These are phyloP conservation scores for Ananas comosus DNA, from an alignment of 176 grass and related monocot species.

Conservation along the genomic window DNA sequence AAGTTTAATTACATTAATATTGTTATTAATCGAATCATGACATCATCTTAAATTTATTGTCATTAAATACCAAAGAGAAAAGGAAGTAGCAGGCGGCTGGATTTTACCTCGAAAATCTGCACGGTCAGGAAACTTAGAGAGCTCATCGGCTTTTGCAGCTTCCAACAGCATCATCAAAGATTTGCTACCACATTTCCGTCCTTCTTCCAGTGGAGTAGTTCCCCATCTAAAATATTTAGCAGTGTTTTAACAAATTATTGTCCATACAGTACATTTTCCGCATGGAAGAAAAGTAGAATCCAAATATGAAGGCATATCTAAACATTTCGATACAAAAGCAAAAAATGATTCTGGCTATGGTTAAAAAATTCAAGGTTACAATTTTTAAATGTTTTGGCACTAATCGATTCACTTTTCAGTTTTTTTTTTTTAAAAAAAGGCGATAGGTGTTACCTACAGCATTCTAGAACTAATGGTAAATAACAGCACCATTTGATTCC, in stretches of 20 bases:
- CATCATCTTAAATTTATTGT: background rate
- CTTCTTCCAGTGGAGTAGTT: conserved; percentile 71
- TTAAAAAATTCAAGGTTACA: too few relatives aligned
- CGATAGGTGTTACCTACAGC: background rate
- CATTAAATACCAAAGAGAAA: background rate
- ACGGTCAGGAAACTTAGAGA: conserved; percentile 51
- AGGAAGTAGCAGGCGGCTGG: background rate
- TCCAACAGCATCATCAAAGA: conserved; percentile 53
- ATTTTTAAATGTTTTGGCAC: too few relatives aligned
- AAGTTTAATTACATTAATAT: background rate
- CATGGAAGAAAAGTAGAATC: too few relatives aligned
- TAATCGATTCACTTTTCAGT: too few relatives aligned
- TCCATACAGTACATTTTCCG: background rate
- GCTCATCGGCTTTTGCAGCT: conserved; percentile 47
- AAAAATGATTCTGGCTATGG: too few relatives aligned
- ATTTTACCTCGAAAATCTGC: conserved; percentile 44
- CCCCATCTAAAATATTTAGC: conserved; percentile 59
- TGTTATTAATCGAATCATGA: background rate
- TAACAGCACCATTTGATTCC: background rate
- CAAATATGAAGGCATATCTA: too few relatives aligned
- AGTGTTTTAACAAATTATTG: background rate
- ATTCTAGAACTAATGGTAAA: background rate
- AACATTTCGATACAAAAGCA: too few relatives aligned
- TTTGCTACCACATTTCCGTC: conserved; percentile 50
- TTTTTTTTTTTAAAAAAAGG: background rate